These are phyloP conservation scores for Paxillus involutus DNA, from an alignment of 768 basidiomycete genomes.

Conservation along the genomic window DNA sequence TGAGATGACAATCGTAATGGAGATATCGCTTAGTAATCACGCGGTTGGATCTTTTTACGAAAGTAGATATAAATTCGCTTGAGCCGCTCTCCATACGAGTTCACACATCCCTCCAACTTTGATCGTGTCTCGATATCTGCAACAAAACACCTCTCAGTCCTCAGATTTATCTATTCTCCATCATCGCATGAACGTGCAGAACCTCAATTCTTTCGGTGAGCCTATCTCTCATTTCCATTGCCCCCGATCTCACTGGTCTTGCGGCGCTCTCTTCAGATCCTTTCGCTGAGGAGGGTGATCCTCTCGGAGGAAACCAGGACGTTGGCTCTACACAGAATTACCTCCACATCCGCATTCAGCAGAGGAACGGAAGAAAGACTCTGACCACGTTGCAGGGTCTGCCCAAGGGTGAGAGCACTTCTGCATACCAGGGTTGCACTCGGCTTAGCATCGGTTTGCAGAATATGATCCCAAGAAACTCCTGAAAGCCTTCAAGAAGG, in stretches of 20 bases:
- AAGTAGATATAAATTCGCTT: conserved; percentile 23
- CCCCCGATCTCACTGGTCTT: conserved; percentile 9
- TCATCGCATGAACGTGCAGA: conserved; percentile 95
- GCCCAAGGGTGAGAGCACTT: conserved; percentile 66
- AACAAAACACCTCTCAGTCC: conserved; percentile 47
- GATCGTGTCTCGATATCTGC: conserved; percentile 32
- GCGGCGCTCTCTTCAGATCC: conserved; percentile 61
- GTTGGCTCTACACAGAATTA: conserved; percentile 81
- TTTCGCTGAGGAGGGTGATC: conserved; percentile 93
- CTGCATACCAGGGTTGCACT: conserved; percentile 8
- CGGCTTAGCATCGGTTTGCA: conserved; percentile 32
- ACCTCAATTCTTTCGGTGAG: conserved; percentile 77
- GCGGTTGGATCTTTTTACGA: background rate
- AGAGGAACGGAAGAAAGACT: conserved; percentile 98
- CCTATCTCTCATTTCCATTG: conserved; percentile 19
- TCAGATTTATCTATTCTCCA: conserved; percentile 40
- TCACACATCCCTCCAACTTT: conserved; percentile 19
- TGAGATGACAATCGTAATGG: too few species aligned
- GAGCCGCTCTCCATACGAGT: conserved; percentile 10
- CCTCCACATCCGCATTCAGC: conserved; percentile 97
- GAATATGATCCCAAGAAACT: conserved; percentile 98
- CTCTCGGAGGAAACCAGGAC: conserved; percentile 69
- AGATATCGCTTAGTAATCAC: conserved; percentile 23
- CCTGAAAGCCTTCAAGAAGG: conserved; percentile 99
- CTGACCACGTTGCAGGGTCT: conserved; percentile 96